A percentile compares a stretch with the other conserved stretches of the same genome.
These are phyloP conservation scores for Candida tibetensis DNA, from an alignment of 805 yeast genomes.

Conservation along the genomic window DNA sequence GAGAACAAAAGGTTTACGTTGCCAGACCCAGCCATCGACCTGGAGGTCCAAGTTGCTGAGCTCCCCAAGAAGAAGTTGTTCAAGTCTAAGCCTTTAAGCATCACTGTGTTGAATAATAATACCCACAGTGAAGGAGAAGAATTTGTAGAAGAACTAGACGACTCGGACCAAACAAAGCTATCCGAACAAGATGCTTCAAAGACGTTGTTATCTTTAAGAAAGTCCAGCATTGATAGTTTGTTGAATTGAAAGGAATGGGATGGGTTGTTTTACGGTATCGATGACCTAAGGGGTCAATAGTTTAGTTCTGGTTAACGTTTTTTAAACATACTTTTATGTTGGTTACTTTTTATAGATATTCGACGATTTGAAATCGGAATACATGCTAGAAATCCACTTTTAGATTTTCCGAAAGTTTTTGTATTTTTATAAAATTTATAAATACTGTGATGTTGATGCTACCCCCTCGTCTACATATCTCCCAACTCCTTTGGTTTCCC, in stretches of 20 bases:
- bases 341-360: too few relatives aligned
- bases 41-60: slow-evolving; percentile 9
- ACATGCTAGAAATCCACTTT: too few relatives aligned
- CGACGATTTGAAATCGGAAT: too few relatives aligned
- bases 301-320: too few relatives aligned
- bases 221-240: slow-evolving; percentile 40
- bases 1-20: slow-evolving; percentile 23
- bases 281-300: too few relatives aligned
- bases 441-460: too few relatives aligned
- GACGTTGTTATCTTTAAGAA: slow-evolving; percentile 37
- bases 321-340: too few relatives aligned
- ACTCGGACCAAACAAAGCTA: slow-evolving; percentile 7
- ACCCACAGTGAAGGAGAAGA: slow-evolving; percentile 12
- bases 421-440: too few relatives aligned
- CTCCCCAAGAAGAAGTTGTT: slow-evolving; percentile 31
- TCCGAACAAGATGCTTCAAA: slow-evolving; percentile 37
- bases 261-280: background rate
- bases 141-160: slow-evolving; percentile 10
- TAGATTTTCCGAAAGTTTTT: too few relatives aligned
- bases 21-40: slow-evolving; percentile 40
- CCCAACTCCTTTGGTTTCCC: too few relatives aligned
- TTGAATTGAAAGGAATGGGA: slow-evolving; percentile 24
- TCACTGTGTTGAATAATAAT: slow-evolving; percentile 9
- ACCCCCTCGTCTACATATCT: too few relatives aligned
- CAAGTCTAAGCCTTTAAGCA: slow-evolving; percentile 26